Evolutionary conservation across 306 rosid species (phyloP), one percentile per base, ranked within the genome.

Genomic region (Urtica urens): DNA sequence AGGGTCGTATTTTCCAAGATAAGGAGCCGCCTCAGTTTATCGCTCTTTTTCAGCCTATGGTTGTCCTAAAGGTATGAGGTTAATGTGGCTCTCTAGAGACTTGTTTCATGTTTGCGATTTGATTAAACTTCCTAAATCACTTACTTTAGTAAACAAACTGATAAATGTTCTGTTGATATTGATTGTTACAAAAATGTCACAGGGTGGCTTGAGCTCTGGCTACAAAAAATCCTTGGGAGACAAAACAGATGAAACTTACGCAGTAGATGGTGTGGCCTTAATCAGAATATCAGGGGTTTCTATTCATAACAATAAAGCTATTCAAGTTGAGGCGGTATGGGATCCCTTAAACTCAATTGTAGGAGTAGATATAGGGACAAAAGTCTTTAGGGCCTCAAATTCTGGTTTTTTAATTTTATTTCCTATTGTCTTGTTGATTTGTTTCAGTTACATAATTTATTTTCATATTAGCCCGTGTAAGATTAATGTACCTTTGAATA

Each of bases 121-220:
- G 56, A 43, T 58, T 57, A 51, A 51, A 39, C 29, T 50, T 48
- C 26, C 30, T 28, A 12, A 51, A 63, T 34, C 40, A 14, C 40
- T 35, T n/a, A n/a, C 40, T 35, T 35, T 35, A 35, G 1, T 35
- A n/a, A n/a, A n/a, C n/a, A n/a, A n/a, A n/a, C n/a, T 49, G 19
- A 27, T 51, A 58, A 45, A 31, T 31, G 13, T 31, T 74, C 41
- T 69, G 26, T 47, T 56, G 69, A 42, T 51, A 33, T 62, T 26
- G 53, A 69, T n/a, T n/a, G n/a, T n/a, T n/a, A n/a, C n/a, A n/a
- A n/a, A n/a, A n/a, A n/a, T n/a, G n/a, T n/a, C n/a, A 64, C 60
- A 92, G 99, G 99, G 99, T 58, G 96, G 99, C 57, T 57, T 85
- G 77, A 92, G 96, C 71, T 75, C 87, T 53, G 93, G 94, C 42